These are phyloP conservation scores for Carallia brachiata DNA, from an alignment of 345 rosid species.

Conservation along the genomic window DNA sequence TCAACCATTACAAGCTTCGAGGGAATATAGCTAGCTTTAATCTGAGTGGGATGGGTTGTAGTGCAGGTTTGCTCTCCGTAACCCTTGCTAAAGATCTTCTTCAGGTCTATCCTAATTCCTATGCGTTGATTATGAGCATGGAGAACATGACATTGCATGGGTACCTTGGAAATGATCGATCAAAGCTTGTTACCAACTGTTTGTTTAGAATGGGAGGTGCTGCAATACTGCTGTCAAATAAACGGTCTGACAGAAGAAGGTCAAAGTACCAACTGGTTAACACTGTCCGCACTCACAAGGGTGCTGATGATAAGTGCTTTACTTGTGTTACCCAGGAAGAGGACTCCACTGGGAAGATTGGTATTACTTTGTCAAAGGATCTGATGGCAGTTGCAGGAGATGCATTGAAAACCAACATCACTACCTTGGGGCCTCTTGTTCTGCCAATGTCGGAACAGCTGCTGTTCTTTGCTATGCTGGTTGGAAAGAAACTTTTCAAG, in stretches of 20 bases:
- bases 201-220: constrained; percentile 26
- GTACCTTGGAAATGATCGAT: constrained; percentile 25
- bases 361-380: constrained; percentile 57
- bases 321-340: constrained; percentile 54
- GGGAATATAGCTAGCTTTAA: constrained; percentile 23
- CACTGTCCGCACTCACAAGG: constrained; percentile 58
- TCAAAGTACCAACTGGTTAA: constrained; percentile 57
- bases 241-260: constrained; percentile 14
- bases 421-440: constrained; percentile 62
- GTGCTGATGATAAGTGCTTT: constrained; percentile 47
- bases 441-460: constrained; percentile 61
- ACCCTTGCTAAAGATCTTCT: constrained; percentile 23
- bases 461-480: constrained; percentile 33
- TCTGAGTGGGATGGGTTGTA: constrained; percentile 24
- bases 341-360: constrained; percentile 35
- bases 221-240: constrained; percentile 22
- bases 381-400: constrained; percentile 60
- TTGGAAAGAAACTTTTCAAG: constrained; percentile 42
- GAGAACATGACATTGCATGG: constrained; percentile 23
- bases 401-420: constrained; percentile 59
- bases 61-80: constrained; percentile 23
- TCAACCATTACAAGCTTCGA: constrained; percentile 26
- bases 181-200: constrained; percentile 23
- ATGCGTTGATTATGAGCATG: constrained; percentile 22
- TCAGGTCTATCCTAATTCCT: constrained; percentile 24